A percentile compares a stretch with the other conserved stretches of the same genome.
phyloP scores from a whole-genome alignment of 768 basidiomycete genomes.

The Lactarius sanguifluus region DNA sequence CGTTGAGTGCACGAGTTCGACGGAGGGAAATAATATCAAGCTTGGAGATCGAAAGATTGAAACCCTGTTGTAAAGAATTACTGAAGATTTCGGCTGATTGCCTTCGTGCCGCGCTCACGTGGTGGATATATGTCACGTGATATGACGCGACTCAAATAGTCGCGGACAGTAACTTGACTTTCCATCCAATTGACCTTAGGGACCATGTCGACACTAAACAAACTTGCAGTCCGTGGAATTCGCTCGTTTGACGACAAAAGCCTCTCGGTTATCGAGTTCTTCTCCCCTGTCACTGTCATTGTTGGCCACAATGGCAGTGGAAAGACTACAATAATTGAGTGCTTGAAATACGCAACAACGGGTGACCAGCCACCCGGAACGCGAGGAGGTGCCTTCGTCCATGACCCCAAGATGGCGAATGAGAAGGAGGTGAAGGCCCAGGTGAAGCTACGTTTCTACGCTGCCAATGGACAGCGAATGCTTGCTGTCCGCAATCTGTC shows the following conservation, averaged over 20 bases:
- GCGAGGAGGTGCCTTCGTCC: conserved; percentile 96
- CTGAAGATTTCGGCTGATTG: too few relatives aligned
- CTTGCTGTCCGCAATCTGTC: conserved; percentile 86
- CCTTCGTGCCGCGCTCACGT: conserved; percentile 4
- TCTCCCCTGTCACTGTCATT: conserved; percentile 95
- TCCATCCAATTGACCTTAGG: conserved; percentile 5
- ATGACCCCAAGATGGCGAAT: conserved; percentile 99
- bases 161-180: background rate
- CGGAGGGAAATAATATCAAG: background rate
- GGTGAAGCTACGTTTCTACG: conserved; percentile 90
- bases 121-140: conserved; percentile 7
- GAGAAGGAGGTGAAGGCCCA: conserved; percentile 99
- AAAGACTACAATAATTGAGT: conserved; percentile 99
- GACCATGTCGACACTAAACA: conserved; percentile 79
- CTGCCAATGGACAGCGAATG: conserved; percentile 89
- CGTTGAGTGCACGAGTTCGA: background rate
- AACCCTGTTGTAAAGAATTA: too few relatives aligned
- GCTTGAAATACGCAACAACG: conserved; percentile 97
- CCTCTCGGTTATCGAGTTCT: conserved; percentile 93
- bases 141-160: conserved; percentile 9
- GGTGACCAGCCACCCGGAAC: conserved; percentile 98
- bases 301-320: conserved; percentile 98
- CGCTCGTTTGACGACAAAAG: conserved; percentile 97
- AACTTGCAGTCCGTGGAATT: conserved; percentile 91
- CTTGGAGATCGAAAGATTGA: too few relatives aligned